These are phyloP conservation scores for Colletotrichum liriopes DNA, from an alignment of 2,329 filamentous ascomycete genomes.

Conservation along the genomic window DNA sequence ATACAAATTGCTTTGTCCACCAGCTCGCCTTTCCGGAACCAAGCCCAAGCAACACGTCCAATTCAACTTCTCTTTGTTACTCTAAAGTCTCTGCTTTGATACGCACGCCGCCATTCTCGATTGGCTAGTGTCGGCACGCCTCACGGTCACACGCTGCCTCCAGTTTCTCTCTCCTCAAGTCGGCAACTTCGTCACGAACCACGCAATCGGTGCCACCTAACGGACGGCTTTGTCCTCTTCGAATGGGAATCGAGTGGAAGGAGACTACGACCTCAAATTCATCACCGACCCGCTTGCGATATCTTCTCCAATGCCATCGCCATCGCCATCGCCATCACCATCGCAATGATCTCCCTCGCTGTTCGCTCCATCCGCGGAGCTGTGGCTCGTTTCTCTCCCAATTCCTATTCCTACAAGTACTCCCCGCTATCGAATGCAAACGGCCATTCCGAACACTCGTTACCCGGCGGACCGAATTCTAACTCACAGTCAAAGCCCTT, in stretches of 20 bases:
- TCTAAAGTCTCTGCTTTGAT: background rate
- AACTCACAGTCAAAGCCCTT: constrained; percentile 13
- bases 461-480: constrained; percentile 9
- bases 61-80: background rate
- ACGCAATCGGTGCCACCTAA: background rate
- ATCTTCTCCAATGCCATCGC: constrained; percentile 16
- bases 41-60: background rate
- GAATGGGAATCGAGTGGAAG: background rate
- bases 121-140: background rate
- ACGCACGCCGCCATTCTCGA: background rate
- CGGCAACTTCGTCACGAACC: background rate
- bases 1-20: background rate
- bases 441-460: constrained; percentile 22
- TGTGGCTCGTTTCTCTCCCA: constrained; percentile 38
- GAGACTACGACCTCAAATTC: background rate
- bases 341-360: constrained; percentile 40
- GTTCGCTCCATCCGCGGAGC: constrained; percentile 42
- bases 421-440: constrained; percentile 24
- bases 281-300: background rate
- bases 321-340: background rate
- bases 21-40: background rate
- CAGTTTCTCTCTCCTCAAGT: background rate
- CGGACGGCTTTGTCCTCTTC: background rate
- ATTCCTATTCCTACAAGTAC: constrained; percentile 13
- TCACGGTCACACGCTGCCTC: background rate